Conservation (phyloP, 768 basidiomycete genomes). For the Mycena galericulata region DNA sequence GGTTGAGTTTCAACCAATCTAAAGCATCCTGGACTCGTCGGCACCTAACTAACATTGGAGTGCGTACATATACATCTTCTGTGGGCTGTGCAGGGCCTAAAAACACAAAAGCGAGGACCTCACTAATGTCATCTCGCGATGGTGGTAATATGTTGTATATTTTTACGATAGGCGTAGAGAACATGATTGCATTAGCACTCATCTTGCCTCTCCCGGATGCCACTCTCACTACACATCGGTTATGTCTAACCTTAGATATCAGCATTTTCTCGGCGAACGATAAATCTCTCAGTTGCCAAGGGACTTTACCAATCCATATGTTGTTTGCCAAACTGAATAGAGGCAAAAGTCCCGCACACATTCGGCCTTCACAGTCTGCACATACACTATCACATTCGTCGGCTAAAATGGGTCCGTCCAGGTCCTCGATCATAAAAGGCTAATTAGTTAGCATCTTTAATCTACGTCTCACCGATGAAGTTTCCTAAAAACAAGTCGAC, state of each 20-base stretch:
- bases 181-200: conserved; percentile 43
- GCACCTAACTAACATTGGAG: conserved; percentile 1
- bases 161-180: conserved; percentile 35
- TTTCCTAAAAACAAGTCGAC: no score
- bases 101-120: conserved; percentile 37
- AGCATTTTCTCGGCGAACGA: conserved; percentile 44
- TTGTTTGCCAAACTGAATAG: not conserved
- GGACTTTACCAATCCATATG: not conserved
- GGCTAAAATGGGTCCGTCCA: not conserved
- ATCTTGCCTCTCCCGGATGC: conserved; percentile 40
- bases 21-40: not conserved
- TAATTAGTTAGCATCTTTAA: no score
- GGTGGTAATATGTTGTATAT: conserved; percentile 41
- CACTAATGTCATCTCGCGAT: conserved; percentile 35
- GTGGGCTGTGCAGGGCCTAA: conserved; percentile 26
- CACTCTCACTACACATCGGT: conserved; percentile 43
- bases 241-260: conserved; percentile 39
- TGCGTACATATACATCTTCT: conserved; percentile 20
- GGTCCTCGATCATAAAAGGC: not conserved
- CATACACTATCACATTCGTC: not conserved
- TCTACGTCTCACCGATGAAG: no score
- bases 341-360: not conserved
- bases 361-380: not conserved
- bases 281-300: conserved; percentile 27
- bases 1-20: conserved; percentile 29